Evolutionary conservation across 176 grass and related monocot species (phyloP).

Genomic region (Bromus sterilis): DNA sequence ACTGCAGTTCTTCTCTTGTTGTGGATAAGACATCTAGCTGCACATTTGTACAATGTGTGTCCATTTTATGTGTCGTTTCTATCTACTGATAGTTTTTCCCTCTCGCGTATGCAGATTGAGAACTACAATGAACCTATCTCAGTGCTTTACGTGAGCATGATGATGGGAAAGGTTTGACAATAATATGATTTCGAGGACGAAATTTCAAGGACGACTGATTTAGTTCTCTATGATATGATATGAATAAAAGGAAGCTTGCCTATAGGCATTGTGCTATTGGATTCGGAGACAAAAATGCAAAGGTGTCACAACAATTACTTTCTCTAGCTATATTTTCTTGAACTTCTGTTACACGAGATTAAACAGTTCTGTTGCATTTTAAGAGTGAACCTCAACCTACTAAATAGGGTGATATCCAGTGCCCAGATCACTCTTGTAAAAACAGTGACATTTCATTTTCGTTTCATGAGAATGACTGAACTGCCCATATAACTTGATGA

Average conservation of each 20-base stretch:
- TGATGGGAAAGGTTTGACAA: constrained; percentile 62
- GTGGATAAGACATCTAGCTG: neutral
- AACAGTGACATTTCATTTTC: too few species aligned
- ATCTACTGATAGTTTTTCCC: neutral
- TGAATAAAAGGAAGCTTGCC: constrained; percentile 76
- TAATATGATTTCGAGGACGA: constrained; percentile 70
- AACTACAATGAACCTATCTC: constrained; percentile 80
- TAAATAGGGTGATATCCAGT: neutral
- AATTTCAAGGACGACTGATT: constrained; percentile 61
- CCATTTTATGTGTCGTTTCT: neutral
- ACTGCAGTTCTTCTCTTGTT: too few species aligned
- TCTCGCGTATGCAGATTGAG: constrained; percentile 48
- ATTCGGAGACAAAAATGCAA: constrained; percentile 63
- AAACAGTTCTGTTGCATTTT: neutral
- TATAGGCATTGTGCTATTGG: constrained; percentile 63
- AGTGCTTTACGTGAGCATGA: constrained; percentile 59
- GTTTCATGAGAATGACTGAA: neutral
- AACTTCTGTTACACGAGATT: constrained; percentile 20
- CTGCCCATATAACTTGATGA: too few species aligned
- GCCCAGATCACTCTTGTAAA: neutral
- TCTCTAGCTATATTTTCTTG: constrained; percentile 16
- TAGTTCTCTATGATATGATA: constrained; percentile 57
- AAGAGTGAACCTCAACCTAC: neutral
- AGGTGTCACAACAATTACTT: constrained; percentile 32
- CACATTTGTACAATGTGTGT: neutral